Evolutionary conservation across 2,329 filamentous ascomycete species (phyloP), one percentile per base, ranked within the genome.

Genomic region (Cytospora piceae): DNA sequence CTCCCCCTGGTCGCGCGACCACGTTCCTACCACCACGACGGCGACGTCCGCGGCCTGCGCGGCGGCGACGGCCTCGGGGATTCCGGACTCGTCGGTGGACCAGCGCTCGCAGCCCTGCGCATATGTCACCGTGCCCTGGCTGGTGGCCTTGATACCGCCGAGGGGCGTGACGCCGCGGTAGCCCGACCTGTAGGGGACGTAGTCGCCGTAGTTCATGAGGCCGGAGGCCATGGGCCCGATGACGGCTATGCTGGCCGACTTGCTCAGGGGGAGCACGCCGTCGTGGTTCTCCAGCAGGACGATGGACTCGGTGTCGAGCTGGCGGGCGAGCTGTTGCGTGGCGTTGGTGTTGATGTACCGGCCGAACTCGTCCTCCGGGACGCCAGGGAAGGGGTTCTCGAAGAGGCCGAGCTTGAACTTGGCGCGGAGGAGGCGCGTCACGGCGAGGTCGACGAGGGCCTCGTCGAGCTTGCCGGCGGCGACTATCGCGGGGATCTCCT

Each of bases 151-250:
- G 71, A 92, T 90, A 29, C 90, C 90, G 66, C 90, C 88, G 4
- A 90, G 80, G 4, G 90, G 90, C 1, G 87, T 91, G 6, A 91
- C 84, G 39, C 90, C 90, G 37, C 83, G 82, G 70, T 85, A 85
- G 71, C 88, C 84, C 17, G 87, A 85, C 56, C 81, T 78, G 72
- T 87, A 86, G 24, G 90, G 87, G 20, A 92, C 89, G 71, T 92
- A 92, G 75, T 92, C 90, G 59, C 90, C 90, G 66, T 92, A 86
- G 71, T 91, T 91, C 81, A 91, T 87, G 69, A 83, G 90, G 0
- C 86, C 87, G 70, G 90, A 84, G 1, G 87, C 90, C 86, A 93
- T 92, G 2, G 90, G 90, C 0, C 90, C 90, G 71, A 93, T 90
- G 20, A 93, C 87, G 5, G 89, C 89, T 65, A 92, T 82, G 20